Base-by-base conservation (phyloP, 1,284 basidiomycete species). In the Pseudozyma hubeiensis region DNA sequence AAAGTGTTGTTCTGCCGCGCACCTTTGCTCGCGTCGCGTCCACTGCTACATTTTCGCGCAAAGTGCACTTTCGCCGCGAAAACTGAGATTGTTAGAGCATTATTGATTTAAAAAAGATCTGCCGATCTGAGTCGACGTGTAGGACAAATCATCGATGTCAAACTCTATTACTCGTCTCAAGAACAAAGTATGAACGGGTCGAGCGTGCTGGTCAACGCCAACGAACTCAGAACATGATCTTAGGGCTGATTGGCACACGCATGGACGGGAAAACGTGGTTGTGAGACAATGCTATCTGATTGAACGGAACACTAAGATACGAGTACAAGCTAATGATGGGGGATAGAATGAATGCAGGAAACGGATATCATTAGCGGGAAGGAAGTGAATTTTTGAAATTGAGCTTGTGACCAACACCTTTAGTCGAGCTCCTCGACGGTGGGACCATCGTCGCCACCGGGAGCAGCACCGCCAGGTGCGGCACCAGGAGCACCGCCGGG, bases 351-450 rank as follows among this genome's bases (percentile, higher is more conserved):
- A 64, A 64, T 64, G 53, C 54, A 47, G 53, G 47, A 59, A 69
- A 59, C 50, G 55, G 37, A 30, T 40, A 35, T 56, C 66, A 63
- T 53, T 56, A 31, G 65, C 65, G 59, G 48, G 56, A 19, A 34
- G 17, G 51, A 30, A 19, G 52, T 13, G 7, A 46, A 46, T 58
- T 64, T 53, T 48, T 64, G 47, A 35, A 48, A 60, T 61, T 52
- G 41, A 48, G 43, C 47, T 55, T 41, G 40, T 7, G 37, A 7
- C n/a, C 13, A n/a, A 33, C 43, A 34, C 60, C 17, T 61, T 83
- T 87, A 88, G 83, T 88, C 88, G 80, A 94, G 92, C 87, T 94
- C 92, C 87, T 94, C 93, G 60, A 94, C 93, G 70, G 90, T 91
- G 52, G 93, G 93, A 46, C 91, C 93, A 35, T 93, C 92, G 84